Base-by-base conservation (phyloP, 2,329 filamentous ascomycete genomes). In the Exserohilum turcica region DNA sequence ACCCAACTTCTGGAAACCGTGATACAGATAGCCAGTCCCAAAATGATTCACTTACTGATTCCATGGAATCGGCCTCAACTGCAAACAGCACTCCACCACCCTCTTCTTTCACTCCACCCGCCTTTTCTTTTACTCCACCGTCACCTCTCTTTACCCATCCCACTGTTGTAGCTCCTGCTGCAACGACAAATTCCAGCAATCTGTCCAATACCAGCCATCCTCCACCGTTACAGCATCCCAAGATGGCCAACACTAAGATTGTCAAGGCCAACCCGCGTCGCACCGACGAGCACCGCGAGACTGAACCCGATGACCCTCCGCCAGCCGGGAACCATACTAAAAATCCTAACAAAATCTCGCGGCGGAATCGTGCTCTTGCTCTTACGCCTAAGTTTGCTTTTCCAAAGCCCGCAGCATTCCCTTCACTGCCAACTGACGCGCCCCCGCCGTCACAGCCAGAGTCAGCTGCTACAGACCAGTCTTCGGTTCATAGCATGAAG, bases 181-280 rank as follows among this genome's bases (percentile, higher is more conserved):
- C 5, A 39, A 15, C 40, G 33, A 37, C 13, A 12, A 12, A 13
- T 35, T 13, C 33, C 21, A 40, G 18, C 3, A n/a, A 24, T 24
- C 7, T 4, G 21, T 7, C 10, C 13, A 13, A 16, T 5, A 27
- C 24, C 13, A n/a, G 15, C 19, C 40, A 27, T 5, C 33, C n/a
- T 8, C 40, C 19, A 12, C 31, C 43, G 16, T 12, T 24, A n/a
- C 6, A 28, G 18, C 33, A 12, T 35, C 39, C 16, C 24, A 49
- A 42, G 10, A 58, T 58, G 56, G 31, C 48, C 6, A 51, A 50
- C 10, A 37, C 51, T n/a, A 51, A 50, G 29, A 15, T 40, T 18
- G 37, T 54, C 12, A 49, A 31, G 27, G 31, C 24, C 9, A 28
- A 12, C 10, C n/a, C 35, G 38, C 29, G 36, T 7, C 13, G 18